Evolutionary conservation across 1,284 basidiomycete genomes (phyloP), one percentile per base, ranked within the genome.

Genomic region (Pisolithus thermaeus): DNA sequence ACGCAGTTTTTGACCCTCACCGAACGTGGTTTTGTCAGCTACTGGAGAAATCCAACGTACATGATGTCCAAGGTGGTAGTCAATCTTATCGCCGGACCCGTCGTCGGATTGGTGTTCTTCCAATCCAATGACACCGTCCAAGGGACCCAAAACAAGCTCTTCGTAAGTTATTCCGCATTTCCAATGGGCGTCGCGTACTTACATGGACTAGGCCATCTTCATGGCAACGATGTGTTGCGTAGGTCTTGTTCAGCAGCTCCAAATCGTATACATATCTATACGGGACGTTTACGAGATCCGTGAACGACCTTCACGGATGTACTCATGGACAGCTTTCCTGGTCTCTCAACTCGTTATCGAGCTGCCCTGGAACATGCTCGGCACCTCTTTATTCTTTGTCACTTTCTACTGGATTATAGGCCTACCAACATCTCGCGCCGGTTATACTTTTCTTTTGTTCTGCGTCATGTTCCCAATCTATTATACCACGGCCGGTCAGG

Each of bases 121-220:
- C 73, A 83, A 52, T 71, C 86, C 3, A 79, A 82, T 51, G 72
- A 81, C 49, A 77, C 78, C 3, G 76, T 84, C 47, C 81, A 84
- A 56, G 90, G 89, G 44, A 82, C 85, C 0, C 90, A 92, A 66
- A 89, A 90, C 69, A 89, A 92, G 67, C 78, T 93, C 40, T 93
- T 93, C 45, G 63, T 65, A 36, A 32, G 66, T 36, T 8, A 16
- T 44, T 7, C 2, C 1, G 3, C 16, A 27, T n/a, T 35, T 9
- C 0, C 14, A 40, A 6, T 11, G 14, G n/a, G 11, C 18, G 9
- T 16, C 3, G 4, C 35, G 23, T 23, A 38, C 45, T 56, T 20
- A 51, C 14, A 4, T 1, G 4, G 9, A 12, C 2, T 48, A 75
- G 71, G 64, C 72, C 7, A 66, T 74, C 50, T 81, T 80, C 64